These are phyloP conservation scores for Aegilops bicornis DNA, from an alignment of 176 grass and related monocot genomes.

Conservation along the genomic window DNA sequence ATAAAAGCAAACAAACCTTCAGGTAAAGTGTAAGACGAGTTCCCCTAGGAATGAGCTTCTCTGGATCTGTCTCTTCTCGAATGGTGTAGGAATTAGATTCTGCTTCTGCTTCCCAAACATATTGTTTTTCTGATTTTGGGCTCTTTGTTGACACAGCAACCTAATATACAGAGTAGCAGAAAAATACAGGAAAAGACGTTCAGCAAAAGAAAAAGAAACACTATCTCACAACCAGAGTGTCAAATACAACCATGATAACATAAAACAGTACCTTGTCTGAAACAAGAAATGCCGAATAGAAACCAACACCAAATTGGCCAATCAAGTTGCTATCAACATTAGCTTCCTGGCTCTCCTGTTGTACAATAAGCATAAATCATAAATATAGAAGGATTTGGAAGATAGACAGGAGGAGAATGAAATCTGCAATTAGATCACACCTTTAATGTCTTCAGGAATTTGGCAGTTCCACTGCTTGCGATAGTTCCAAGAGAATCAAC, in stretches of 20 bases:
- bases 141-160: constrained; percentile 92
- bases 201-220: not conserved
- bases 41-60: constrained; percentile 87
- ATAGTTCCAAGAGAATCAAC: constrained; percentile 93
- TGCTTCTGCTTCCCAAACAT: constrained; percentile 89
- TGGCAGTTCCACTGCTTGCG: constrained; percentile 94
- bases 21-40: constrained; percentile 84
- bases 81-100: constrained; percentile 81
- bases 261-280: constrained; percentile 75
- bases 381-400: constrained; percentile 9
- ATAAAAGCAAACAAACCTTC: constrained; percentile 58
- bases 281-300: constrained; percentile 96
- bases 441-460: constrained; percentile 94
- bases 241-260: constrained; percentile 25
- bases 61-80: constrained; percentile 76
- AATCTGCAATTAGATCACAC: constrained; percentile 30
- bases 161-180: constrained; percentile 37
- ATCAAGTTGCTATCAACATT: constrained; percentile 91
- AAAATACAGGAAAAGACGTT: not conserved
- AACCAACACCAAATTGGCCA: constrained; percentile 98
- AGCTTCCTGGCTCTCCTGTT: constrained; percentile 93
- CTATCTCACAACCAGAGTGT: not conserved
- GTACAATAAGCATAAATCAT: constrained; percentile 7
- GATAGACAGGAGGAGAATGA: not conserved
- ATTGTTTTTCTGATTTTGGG: constrained; percentile 95